Percentiles rank a stretch among this genome's conserved stretches.
Evolutionary conservation across 805 yeast genomes (phyloP).

Genomic region (Candida hispaniensis): DNA sequence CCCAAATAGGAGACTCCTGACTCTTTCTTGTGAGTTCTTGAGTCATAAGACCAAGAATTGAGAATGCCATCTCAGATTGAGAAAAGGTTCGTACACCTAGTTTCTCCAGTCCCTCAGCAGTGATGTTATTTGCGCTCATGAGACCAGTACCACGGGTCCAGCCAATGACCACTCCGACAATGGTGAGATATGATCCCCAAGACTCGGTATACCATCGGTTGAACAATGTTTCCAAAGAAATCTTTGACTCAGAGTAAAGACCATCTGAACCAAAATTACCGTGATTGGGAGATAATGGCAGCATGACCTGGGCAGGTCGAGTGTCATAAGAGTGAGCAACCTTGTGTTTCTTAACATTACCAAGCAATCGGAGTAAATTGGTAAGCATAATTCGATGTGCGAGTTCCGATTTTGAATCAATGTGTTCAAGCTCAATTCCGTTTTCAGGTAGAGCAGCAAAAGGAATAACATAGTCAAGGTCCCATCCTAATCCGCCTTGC

Average conservation of each 20-base stretch:
- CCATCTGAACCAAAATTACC: slow-evolving; percentile 99
- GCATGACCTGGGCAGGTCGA: slow-evolving; percentile 94
- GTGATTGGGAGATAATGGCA: slow-evolving; percentile 97
- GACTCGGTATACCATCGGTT: slow-evolving; percentile 98
- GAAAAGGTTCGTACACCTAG: slow-evolving; percentile 96
- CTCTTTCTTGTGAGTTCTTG: slow-evolving; percentile 77
- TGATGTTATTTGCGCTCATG: slow-evolving; percentile 93
- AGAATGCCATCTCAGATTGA: slow-evolving; percentile 99
- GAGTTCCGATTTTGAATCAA: slow-evolving; percentile 90
- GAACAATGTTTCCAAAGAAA: slow-evolving; percentile 89
- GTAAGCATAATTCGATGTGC: slow-evolving; percentile 99
- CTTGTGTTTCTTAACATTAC: slow-evolving; percentile 80
- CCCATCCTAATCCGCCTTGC: slow-evolving; percentile 95
- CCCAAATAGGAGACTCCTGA: slow-evolving; percentile 91
- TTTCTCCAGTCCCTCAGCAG: slow-evolving; percentile 95
- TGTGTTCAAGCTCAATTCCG: slow-evolving; percentile 87
- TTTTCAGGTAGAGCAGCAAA: slow-evolving; percentile 99
- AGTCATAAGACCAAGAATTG: slow-evolving; percentile 84
- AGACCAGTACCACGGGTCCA: slow-evolving; percentile 99
- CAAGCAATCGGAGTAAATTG: slow-evolving; percentile 83
- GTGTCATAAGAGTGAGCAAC: slow-evolving; percentile 68
- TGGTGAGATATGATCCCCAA: slow-evolving; percentile 87
- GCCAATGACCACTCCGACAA: slow-evolving; percentile 98
- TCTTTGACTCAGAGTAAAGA: slow-evolving; percentile 93
- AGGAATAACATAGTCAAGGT: slow-evolving; percentile 89